These are phyloP conservation scores for Pachysolen tannophilus DNA, from an alignment of 805 yeast species.

Conservation along the genomic window DNA sequence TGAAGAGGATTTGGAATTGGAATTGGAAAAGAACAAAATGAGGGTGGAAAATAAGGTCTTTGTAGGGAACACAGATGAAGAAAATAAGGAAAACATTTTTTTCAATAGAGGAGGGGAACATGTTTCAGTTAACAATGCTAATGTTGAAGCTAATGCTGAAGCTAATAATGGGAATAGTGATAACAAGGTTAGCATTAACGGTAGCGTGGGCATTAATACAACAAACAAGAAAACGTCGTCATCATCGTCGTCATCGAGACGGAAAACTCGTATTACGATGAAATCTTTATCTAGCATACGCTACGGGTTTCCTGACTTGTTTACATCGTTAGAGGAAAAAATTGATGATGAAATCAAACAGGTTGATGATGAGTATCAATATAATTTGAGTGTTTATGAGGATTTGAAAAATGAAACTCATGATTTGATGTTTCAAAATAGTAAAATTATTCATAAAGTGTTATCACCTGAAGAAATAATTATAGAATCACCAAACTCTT, in stretches of 20 bases:
- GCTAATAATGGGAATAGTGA: conserved; percentile 3
- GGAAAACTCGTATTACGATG: not conserved
- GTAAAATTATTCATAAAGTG: no score
- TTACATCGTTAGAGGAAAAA: conserved; percentile 15
- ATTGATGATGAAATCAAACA: conserved; percentile 22
- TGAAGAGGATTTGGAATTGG: no score
- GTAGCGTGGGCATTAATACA: no score
- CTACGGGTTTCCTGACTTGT: conserved; percentile 14
- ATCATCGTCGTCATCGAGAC: not conserved
- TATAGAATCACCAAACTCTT: no score
- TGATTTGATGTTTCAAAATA: no score
- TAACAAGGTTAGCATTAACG: no score
- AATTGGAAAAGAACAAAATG: no score
- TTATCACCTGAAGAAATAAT: no score
- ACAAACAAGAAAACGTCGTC: not conserved
- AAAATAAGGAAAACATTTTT: conserved; percentile 42
- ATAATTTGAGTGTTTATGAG: conserved; percentile 34
- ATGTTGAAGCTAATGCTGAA: conserved; percentile 8
- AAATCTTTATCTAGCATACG: conserved; percentile 9
- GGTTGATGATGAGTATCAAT: conserved; percentile 44
- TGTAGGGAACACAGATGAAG: no score
- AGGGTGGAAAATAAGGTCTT: no score
- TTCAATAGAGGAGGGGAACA: conserved; percentile 18
- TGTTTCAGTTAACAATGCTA: not conserved
- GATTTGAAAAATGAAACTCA: conserved; percentile 33